Evolutionary conservation across 2,329 filamentous ascomycete species (phyloP), one percentile per base, ranked within the genome.

Genomic region (Aspergillus unguis): DNA sequence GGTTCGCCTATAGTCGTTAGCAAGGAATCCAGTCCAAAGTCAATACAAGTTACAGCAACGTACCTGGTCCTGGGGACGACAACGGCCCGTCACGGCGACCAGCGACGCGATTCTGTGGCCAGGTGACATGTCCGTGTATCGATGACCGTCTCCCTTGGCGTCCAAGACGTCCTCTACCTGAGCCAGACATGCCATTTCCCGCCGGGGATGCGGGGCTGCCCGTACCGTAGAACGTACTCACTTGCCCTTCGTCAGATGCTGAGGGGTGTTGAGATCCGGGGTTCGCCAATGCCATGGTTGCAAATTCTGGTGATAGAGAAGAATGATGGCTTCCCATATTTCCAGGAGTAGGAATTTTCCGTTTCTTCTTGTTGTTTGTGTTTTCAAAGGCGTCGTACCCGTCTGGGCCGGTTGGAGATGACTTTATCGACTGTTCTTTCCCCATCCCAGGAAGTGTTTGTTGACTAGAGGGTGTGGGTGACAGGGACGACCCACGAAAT

Each of bases 301-400:
- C 81, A 70, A 87, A 77, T 59, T 87, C 85, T 28, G 82, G 79
- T 11, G 83, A 84, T 47, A 88, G 71, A 52, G 77, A 75, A 58
- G 78, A 77, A 58, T 84, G 78, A 65, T 84, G 81, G 57, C 78
- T 73, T 50, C 75, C 82, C 10, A 85, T 78, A 63, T 89, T 88
- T 17, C 89, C 88, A 7, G 90, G 90, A 0, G 91, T 91, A 0
- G 94, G 94, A 35, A 99, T 97, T 75, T 99, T 99, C 61, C 94
- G 84, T 73, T 99, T 97, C 78, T 97, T 99, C 75, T 99, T 99
- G 70, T 99, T 99, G 71, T 96, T 97, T 33, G 90, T 95, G 65
- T 97, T 97, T 72, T 99, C 94, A 64, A 96, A 95, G 5, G 90
- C 94, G 71, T 99, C 94, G 70, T 97, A 97, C 10, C 92, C 91